Evolutionary conservation across 306 rosid genomes (phyloP), one percentile per base, ranked within the genome.

Genomic region (Lathyrus aphaca): DNA sequence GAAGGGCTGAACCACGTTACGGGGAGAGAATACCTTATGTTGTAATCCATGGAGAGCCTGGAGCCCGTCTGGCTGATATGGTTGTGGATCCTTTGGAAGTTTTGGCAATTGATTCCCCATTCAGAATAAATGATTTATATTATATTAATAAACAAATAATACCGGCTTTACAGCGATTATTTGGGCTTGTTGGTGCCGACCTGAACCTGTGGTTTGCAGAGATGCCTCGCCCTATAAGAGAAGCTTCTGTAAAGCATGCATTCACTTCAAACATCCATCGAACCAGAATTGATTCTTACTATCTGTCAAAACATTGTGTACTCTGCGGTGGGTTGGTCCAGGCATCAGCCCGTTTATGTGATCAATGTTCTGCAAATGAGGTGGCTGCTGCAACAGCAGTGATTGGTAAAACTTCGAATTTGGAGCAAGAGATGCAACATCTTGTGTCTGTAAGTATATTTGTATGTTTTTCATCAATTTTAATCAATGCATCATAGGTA

Each of bases 61-160:
- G 98, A 46, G 94, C 97, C 37, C 97, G 92, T 72, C 87, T 93
- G 69, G 87, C 62, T 40, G 98, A 93, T 79, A 80, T 93, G 97
- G 98, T 93, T 71, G 97, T 93, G 74, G 87, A 88, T 81, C 98
- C 98, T 10, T 66, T 84, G 87, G 91, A 88, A 60, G 97, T 93
- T 75, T 79, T 90, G 83, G 86, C 86, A 7, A 48, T 85, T 64
- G 85, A 82, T 78, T 88, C 98, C 23, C 96, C 91, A 13, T 78
- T 85, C 62, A 81, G 98, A 74, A 77, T 90, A 79, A 93, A 93
- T 74, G 91, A 84, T 79, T 64, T 90, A 25, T 90, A 93, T 78
- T 90, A 93, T 87, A 93, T 93, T 59, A 91, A 84, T 66, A 93
- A 93, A 63, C 98, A 93, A 77, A 88, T 93, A 79, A 88, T 90